Conservation (phyloP, 345 rosid genomes). For the Salix brachista region DNA sequence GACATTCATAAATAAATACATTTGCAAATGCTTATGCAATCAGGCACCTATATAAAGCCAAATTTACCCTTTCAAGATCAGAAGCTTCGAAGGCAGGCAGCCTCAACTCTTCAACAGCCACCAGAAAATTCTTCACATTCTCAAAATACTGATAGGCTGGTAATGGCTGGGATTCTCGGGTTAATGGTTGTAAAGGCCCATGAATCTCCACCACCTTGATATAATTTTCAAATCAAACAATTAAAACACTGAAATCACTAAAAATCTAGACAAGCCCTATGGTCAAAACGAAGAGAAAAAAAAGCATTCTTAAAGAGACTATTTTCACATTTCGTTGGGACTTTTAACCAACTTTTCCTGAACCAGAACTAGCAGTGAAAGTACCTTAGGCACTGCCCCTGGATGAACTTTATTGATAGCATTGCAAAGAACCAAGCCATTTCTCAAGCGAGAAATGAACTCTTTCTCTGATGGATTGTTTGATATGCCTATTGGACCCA, state of each 20-base stretch:
- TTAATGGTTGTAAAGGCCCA: constrained; percentile 39
- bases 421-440: constrained; percentile 72
- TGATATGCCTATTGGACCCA: constrained; percentile 65
- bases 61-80: constrained; percentile 81
- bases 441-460: constrained; percentile 87
- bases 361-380: not conserved
- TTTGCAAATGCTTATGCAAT: not conserved
- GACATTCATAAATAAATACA: not conserved
- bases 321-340: not conserved
- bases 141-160: constrained; percentile 88
- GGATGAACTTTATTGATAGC: constrained; percentile 80
- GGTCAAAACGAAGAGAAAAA: not conserved
- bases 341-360: not conserved
- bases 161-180: constrained; percentile 60
- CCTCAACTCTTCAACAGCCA: constrained; percentile 71
- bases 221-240: not conserved
- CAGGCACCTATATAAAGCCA: not conserved
- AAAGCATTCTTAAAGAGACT: too few species aligned
- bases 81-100: constrained; percentile 90
- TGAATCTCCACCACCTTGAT: constrained; percentile 74
- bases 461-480: constrained; percentile 70
- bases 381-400: constrained; percentile 80
- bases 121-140: constrained; percentile 81
- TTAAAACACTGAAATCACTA: not conserved
- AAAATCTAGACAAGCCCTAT: not conserved